These are phyloP conservation scores for Geranomyces variabilis DNA, from an alignment of 192 early-diverging fungal genomes.

Conservation along the genomic window DNA sequence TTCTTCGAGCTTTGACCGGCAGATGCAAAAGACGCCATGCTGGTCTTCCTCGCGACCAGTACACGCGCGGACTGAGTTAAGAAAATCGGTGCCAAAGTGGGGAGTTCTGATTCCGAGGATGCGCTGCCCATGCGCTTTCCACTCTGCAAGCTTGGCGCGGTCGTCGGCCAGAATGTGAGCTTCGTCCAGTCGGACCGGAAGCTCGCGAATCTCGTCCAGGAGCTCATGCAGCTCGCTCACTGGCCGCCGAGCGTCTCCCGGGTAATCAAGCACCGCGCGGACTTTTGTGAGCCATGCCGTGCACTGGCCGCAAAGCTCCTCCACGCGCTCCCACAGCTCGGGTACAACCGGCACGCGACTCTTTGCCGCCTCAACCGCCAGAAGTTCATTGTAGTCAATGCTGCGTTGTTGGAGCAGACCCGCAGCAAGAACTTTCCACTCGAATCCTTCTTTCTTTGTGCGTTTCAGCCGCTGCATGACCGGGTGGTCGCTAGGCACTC, in stretches of 20 bases:
- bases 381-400: slow-evolving; percentile 22
- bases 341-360: slow-evolving; percentile 1
- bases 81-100: slow-evolving; percentile 20
- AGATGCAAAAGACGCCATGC: slow-evolving; percentile 32
- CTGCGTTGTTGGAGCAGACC: slow-evolving; percentile 24
- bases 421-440: slow-evolving; percentile 29
- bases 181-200: slow-evolving; percentile 37
- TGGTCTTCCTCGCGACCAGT: not conserved
- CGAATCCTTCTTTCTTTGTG: slow-evolving; percentile 15
- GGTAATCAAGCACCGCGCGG: not conserved
- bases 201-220: slow-evolving; percentile 9
- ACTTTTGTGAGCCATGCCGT: slow-evolving; percentile 11
- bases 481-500: slow-evolving; percentile 27
- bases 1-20: slow-evolving; percentile 19
- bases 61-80: not conserved
- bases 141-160: slow-evolving; percentile 32
- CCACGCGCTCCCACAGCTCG: slow-evolving; percentile 22
- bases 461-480: slow-evolving; percentile 25
- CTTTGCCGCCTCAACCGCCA: slow-evolving; percentile 7
- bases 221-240: not conserved
- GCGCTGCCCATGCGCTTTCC: slow-evolving; percentile 6
- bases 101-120: slow-evolving; percentile 18
- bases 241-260: not conserved
- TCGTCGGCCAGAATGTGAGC: slow-evolving; percentile 10
- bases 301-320: not conserved